Evolutionary conservation across 352 stramenopile genomes (phyloP).

Genomic region (Phytopythium sindhum): DNA sequence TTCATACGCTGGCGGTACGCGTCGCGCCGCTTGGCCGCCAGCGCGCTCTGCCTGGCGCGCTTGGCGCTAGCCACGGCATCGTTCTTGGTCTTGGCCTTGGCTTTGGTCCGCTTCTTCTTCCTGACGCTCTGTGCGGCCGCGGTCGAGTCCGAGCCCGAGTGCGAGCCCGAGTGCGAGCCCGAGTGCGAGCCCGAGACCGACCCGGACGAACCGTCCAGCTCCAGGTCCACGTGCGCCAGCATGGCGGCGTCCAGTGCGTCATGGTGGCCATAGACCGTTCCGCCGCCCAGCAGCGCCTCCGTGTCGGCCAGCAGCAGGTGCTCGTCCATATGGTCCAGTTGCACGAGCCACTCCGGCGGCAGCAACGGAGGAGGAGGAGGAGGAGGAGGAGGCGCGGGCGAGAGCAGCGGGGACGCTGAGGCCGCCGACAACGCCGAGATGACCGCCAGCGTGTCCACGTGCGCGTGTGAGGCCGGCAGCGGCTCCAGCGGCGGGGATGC

Average conservation of each 20-base stretch:
- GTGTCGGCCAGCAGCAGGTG: slow-evolving; percentile 15
- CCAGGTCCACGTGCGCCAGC: background rate
- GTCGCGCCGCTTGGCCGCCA: slow-evolving; percentile 24
- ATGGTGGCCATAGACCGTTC: background rate
- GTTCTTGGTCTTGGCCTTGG: background rate
- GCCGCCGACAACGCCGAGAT: background rate
- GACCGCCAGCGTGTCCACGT: slow-evolving; percentile 7
- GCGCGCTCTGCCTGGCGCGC: slow-evolving; percentile 8
- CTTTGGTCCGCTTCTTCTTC: background rate
- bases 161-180: background rate
- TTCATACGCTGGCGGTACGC: slow-evolving; percentile 35
- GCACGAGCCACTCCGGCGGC: background rate
- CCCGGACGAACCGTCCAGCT: background rate
- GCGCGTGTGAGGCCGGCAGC: slow-evolving; percentile 7
- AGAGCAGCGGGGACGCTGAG: background rate
- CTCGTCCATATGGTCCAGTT: slow-evolving; percentile 4
- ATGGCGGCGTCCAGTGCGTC: background rate
- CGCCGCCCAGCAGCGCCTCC: slow-evolving; percentile 6
- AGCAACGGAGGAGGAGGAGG: too few species aligned
- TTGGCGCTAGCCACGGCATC: background rate
- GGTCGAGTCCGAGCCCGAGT: background rate
- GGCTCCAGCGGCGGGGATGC: slow-evolving; percentile 6
- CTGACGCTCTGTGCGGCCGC: background rate
- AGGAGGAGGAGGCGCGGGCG: too few species aligned
- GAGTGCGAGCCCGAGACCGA: background rate